phyloP scores from a whole-genome alignment of 768 basidiomycete species.

The Suillus ampliporus region DNA sequence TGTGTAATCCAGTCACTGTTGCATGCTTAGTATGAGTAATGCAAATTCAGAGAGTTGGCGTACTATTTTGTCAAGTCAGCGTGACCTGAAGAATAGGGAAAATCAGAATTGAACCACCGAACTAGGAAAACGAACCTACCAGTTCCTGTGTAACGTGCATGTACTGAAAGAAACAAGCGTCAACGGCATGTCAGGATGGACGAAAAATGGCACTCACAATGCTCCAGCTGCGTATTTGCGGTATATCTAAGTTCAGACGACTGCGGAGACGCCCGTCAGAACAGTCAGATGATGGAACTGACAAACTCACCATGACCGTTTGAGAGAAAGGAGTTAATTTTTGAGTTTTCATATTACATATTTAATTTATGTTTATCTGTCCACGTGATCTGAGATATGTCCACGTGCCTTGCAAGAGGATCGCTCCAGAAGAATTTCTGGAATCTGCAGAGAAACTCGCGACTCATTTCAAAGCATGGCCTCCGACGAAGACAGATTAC shows the following conservation, averaged over 20 bases:
- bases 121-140: constrained; percentile 52
- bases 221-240: constrained; percentile 94
- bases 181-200: constrained; percentile 15
- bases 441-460: not conserved
- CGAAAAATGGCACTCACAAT: constrained; percentile 62
- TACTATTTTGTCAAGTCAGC: constrained; percentile 97
- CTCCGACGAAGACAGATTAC: constrained; percentile 41
- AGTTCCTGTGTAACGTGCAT: constrained; percentile 95
- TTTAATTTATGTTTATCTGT: no score
- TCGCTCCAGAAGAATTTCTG: no score
- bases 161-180: constrained; percentile 58
- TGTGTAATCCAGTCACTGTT: constrained; percentile 95
- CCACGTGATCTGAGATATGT: not conserved
- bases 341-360: not conserved
- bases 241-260: constrained; percentile 95
- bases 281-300: not conserved
- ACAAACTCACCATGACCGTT: constrained; percentile 31
- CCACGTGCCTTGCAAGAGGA: no score
- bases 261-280: constrained; percentile 40
- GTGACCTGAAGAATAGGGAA: constrained; percentile 63
- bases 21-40: constrained; percentile 21
- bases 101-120: constrained; percentile 16
- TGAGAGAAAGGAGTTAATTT: not conserved
- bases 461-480: constrained; percentile 36
- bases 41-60: constrained; percentile 36